Evolutionary conservation across 148 eudicot species (phyloP).

Genomic region (Linanthus parryae): DNA sequence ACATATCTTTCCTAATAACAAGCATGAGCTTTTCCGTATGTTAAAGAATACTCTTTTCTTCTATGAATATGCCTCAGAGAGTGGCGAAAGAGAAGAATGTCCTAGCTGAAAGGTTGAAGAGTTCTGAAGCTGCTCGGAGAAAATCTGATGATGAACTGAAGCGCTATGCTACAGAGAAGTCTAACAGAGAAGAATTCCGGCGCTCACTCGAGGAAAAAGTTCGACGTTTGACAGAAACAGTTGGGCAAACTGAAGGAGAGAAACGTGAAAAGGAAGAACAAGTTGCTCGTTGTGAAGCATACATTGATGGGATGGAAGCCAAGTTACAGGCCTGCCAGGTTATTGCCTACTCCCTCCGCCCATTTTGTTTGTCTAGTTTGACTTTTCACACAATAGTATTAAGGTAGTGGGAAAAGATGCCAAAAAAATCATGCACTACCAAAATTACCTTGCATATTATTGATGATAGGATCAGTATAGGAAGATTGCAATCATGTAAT

Average conservation of each 20-base stretch:
- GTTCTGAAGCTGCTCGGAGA: conserved; percentile 76
- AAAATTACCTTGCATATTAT: background rate
- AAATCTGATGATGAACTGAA: conserved; percentile 87
- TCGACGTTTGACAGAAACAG: conserved; percentile 74
- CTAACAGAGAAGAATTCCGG: conserved; percentile 61
- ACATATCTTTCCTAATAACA: too few relatives aligned
- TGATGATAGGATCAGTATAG: background rate
- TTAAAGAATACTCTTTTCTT: conserved; percentile 13
- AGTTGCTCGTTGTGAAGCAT: conserved; percentile 85
- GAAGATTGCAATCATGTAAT: too few relatives aligned
- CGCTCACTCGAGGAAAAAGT: conserved; percentile 88
- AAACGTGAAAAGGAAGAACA: conserved; percentile 94
- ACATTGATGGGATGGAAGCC: conserved; percentile 78
- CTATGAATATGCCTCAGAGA: conserved; percentile 51
- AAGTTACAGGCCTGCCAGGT: conserved; percentile 88
- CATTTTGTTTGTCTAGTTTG: background rate
- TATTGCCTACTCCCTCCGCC: conserved; percentile 2
- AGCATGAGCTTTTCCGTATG: background rate
- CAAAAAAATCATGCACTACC: too few relatives aligned
- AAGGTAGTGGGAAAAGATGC: too few relatives aligned
- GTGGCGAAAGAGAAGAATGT: conserved; percentile 81
- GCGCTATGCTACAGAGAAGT: conserved; percentile 80
- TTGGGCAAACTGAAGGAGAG: conserved; percentile 86
- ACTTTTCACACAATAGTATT: too few relatives aligned
- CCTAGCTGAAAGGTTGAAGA: conserved; percentile 72